phyloP scores from a whole-genome alignment of 2,329 filamentous ascomycete species.

The Dactylellina parvicollis region DNA sequence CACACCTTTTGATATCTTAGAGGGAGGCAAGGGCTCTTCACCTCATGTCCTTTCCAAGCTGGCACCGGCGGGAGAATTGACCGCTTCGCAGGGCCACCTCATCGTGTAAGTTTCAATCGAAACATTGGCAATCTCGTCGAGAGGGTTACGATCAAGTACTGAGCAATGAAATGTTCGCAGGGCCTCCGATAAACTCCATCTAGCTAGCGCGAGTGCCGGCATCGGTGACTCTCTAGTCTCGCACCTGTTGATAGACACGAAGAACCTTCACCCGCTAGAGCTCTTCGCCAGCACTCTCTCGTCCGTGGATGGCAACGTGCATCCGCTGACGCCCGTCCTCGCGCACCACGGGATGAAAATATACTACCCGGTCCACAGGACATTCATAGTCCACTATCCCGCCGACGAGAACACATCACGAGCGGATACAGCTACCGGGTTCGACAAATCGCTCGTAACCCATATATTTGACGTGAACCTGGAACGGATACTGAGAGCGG shows the following conservation, averaged over 20 bases:
- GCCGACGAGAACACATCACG: neutral
- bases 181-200: neutral
- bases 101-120: slow-evolving; percentile 28
- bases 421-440: neutral
- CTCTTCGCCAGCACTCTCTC: slow-evolving; percentile 4
- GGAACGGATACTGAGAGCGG: neutral
- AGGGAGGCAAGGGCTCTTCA: neutral
- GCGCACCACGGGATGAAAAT: neutral
- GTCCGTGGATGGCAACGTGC: neutral
- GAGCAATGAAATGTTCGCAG: neutral
- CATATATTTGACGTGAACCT: neutral
- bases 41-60: neutral
- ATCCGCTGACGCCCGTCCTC: slow-evolving; percentile 5
- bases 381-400: slow-evolving; percentile 11
- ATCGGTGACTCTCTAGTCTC: neutral
- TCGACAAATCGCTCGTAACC: neutral
- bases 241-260: neutral
- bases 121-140: no score
- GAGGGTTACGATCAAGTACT: no score
- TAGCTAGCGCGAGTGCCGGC: neutral
- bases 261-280: neutral
- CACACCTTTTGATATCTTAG: neutral
- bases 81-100: neutral
- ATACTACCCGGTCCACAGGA: slow-evolving; percentile 7
- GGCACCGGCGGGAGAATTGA: neutral